phyloP scores from a whole-genome alignment of 1,284 basidiomycete species.

The Malassezia obtusa region DNA sequence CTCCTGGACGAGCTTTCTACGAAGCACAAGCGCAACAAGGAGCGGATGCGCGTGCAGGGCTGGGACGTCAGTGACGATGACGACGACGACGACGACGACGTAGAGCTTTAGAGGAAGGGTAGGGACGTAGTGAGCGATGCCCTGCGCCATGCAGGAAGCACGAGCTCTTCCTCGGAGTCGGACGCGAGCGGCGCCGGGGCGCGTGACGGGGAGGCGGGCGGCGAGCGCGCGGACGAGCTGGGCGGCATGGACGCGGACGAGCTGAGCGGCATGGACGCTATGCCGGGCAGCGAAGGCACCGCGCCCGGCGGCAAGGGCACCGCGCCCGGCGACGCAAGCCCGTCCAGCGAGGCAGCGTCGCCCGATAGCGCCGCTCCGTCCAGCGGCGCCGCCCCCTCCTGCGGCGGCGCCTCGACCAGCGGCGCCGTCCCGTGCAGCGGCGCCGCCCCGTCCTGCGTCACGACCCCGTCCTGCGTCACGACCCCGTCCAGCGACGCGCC shows the following conservation, averaged over 20 bases:
- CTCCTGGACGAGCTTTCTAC: conserved; percentile 79
- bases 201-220: background rate
- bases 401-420: too few species aligned
- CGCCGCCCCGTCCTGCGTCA: too few species aligned
- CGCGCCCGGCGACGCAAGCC: too few species aligned
- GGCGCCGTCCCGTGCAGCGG: too few species aligned
- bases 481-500: too few species aligned
- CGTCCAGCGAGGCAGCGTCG: too few species aligned
- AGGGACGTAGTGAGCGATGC: background rate
- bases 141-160: conserved; percentile 4
- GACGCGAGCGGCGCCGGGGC: background rate
- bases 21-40: conserved; percentile 76
- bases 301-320: too few species aligned
- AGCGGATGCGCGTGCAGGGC: conserved; percentile 60
- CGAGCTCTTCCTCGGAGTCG: conserved; percentile 11
- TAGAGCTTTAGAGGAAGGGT: conserved; percentile 46
- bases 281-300: too few species aligned
- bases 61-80: conserved; percentile 60
- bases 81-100: conserved; percentile 77
- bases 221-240: background rate
- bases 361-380: too few species aligned
- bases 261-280: too few species aligned
- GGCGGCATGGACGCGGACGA: background rate
- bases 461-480: too few species aligned
- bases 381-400: too few species aligned